phyloP scores from a whole-genome alignment of 306 rosid species.

The Chamaecrista fasciculata region DNA sequence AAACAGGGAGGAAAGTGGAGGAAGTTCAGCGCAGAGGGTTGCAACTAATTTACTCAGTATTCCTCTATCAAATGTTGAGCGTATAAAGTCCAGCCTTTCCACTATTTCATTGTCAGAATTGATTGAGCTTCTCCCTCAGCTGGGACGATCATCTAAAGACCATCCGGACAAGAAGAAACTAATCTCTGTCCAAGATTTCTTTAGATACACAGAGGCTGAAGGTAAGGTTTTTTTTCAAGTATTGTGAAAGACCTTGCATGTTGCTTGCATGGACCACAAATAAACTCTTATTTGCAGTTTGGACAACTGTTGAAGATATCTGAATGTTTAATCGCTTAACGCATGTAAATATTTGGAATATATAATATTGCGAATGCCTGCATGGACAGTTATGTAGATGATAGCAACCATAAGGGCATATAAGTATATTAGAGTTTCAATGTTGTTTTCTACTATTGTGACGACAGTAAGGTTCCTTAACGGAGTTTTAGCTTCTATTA shows the following conservation, averaged over 20 bases:
- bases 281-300: neutral
- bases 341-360: neutral
- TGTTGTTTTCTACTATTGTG: neutral
- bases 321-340: slow-evolving; percentile 11
- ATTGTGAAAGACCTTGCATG: neutral
- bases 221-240: slow-evolving; percentile 50
- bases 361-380: neutral
- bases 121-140: slow-evolving; percentile 83
- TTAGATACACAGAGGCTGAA: slow-evolving; percentile 98
- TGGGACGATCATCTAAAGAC: slow-evolving; percentile 75
- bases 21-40: slow-evolving; percentile 73
- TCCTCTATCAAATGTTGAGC: slow-evolving; percentile 97
- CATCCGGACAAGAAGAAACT: slow-evolving; percentile 97
- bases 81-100: slow-evolving; percentile 84
- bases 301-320: too few species aligned
- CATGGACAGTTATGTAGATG: neutral
- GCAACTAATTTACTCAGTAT: slow-evolving; percentile 77
- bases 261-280: slow-evolving; percentile 24
- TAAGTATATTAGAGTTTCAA: neutral
- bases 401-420: neutral
- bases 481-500: neutral
- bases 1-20: slow-evolving; percentile 58
- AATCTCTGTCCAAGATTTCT: slow-evolving; percentile 92
- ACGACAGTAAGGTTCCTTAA: neutral
- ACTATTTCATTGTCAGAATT: slow-evolving; percentile 85